A percentile compares a stretch with the other conserved stretches of the same genome.
These are phyloP conservation scores for Mariannaea elegans DNA, from an alignment of 2,329 filamentous ascomycete genomes.

Conservation along the genomic window DNA sequence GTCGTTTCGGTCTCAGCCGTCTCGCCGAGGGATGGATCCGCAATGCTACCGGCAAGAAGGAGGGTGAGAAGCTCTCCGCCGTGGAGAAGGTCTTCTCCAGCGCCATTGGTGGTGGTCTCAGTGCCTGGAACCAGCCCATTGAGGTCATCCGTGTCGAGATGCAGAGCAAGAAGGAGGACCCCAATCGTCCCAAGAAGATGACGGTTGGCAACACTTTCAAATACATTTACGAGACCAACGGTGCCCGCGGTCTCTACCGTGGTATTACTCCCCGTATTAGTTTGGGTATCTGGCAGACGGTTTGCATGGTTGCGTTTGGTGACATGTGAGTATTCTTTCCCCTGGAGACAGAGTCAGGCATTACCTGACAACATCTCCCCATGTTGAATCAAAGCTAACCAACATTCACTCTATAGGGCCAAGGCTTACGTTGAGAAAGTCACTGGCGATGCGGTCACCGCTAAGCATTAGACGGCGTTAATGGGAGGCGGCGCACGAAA, in stretches of 20 bases:
- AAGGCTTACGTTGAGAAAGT: slow-evolving; percentile 74
- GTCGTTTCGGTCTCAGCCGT: slow-evolving; percentile 91
- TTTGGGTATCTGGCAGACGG: slow-evolving; percentile 97
- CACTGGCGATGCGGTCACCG: slow-evolving; percentile 70
- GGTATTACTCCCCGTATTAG: slow-evolving; percentile 94
- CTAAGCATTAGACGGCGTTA: slow-evolving; percentile 69
- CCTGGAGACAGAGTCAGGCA: not conserved
- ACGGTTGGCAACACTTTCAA: slow-evolving; percentile 85
- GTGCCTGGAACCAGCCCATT: slow-evolving; percentile 99
- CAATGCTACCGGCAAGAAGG: slow-evolving; percentile 77
- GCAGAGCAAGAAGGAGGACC: slow-evolving; percentile 98
- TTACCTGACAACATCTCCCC: too few species aligned
- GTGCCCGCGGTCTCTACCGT: slow-evolving; percentile 91
- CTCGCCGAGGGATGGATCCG: slow-evolving; percentile 92
- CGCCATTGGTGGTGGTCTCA: slow-evolving; percentile 89
- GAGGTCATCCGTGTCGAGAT: slow-evolving; percentile 99
- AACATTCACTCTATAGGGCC: slow-evolving; percentile 57
- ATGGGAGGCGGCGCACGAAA: slow-evolving; percentile 24
- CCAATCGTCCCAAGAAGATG: slow-evolving; percentile 99
- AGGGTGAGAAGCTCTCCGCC: slow-evolving; percentile 79
- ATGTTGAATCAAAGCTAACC: slow-evolving; percentile 20
- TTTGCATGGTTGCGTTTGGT: slow-evolving; percentile 99
- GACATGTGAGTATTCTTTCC: slow-evolving; percentile 79
- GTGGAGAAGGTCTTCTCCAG: slow-evolving; percentile 90
- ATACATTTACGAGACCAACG: slow-evolving; percentile 93